phyloP scores from a whole-genome alignment of 2,329 filamentous ascomycete species.

The Apiospora rasikravindrae region DNA sequence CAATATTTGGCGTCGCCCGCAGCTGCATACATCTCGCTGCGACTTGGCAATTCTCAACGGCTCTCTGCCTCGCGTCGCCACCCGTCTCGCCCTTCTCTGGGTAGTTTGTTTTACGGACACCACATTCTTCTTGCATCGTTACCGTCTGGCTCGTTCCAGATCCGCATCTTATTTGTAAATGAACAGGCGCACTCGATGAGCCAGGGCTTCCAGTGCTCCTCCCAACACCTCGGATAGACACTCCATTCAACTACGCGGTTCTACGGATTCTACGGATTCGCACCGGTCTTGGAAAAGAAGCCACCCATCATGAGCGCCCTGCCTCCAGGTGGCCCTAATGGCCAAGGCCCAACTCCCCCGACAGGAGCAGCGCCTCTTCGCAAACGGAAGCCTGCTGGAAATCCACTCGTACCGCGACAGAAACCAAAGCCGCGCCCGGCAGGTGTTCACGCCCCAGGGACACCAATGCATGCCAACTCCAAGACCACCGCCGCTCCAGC shows the following conservation, averaged over 20 bases:
- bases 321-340: conserved; percentile 50
- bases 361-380: conserved; percentile 46
- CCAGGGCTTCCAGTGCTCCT: background rate
- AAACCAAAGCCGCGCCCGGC: conserved; percentile 48
- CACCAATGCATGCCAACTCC: conserved; percentile 34
- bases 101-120: background rate
- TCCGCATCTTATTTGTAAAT: background rate
- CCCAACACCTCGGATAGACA: background rate
- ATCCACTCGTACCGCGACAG: conserved; percentile 70
- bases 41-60: background rate
- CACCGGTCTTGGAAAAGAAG: background rate
- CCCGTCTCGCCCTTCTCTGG: background rate
- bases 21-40: background rate
- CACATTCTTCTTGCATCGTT: background rate
- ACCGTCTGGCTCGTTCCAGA: background rate
- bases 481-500: conserved; percentile 29
- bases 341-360: conserved; percentile 52
- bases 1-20: background rate
- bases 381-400: conserved; percentile 50
- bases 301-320: conserved; percentile 44
- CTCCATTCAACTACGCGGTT: background rate
- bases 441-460: conserved; percentile 26
- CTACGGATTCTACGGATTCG: background rate
- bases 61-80: background rate
- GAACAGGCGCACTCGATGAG: background rate